Base-by-base conservation (phyloP, 345 rosid species). In the Cardamine occulta region DNA sequence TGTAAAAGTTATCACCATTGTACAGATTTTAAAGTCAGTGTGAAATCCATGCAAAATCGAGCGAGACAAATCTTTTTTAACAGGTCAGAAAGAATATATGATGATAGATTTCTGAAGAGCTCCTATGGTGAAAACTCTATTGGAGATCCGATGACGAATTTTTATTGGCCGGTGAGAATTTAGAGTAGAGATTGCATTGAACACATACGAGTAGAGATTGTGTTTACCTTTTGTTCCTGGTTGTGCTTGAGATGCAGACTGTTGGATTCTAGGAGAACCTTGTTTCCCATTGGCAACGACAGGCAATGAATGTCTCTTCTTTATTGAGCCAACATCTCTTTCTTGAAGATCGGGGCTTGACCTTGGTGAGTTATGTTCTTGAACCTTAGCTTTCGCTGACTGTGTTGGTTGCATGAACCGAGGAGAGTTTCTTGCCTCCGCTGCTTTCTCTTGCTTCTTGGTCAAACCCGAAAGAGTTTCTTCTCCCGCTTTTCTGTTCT, bases 341-440 rank as follows among this genome's bases (percentile, higher is more conserved):
- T 93, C 99, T 5, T 85, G 92, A 75, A 88, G 79, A 66, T 93
- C 98, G 42, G 99, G 98, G 79, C 98, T 93, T 65, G 97, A 93
- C 75, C 96, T 87, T 18, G 99, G 99, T 4, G 97, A 90, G 84
- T 74, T 95, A 69, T 82, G 90, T 15, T 91, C 87, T 52, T 83
- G 81, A 66, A 92, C 49, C 88, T 95, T 95, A 28, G 96, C 97
- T 84, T 80, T 89, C 10, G 96, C 99, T 23, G 99, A 95, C 82
- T 93, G 84, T 10, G 99, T 93, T 55, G 85, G 96, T 82, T 87
- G 98, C 99, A 95, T 95, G 89, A 95, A 95, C 57, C 74, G 93
- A n/a, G 98, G 99, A 68, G 93, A 62, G 96, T 83, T 68, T 85
- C 78, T 84, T 90, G 80, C 87, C 87, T 60, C 84, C 83, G 66